Evolutionary conservation across 2,329 filamentous ascomycete species (phyloP).

Genomic region (Ophiocordyceps camponoti-floridani): DNA sequence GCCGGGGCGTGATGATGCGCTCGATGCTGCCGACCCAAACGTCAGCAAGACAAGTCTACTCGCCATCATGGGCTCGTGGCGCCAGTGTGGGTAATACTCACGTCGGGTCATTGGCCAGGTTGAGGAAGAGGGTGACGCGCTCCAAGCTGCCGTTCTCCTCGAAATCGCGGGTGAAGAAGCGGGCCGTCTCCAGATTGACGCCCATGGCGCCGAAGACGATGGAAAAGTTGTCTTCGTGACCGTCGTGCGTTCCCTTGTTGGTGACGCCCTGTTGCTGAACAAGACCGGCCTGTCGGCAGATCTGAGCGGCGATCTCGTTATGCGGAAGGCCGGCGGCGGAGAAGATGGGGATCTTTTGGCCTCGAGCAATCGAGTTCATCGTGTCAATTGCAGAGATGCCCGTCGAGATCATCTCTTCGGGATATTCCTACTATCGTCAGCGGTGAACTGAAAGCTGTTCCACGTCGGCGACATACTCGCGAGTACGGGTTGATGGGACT

Average conservation of each 20-base stretch:
- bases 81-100: too few relatives aligned
- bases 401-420: constrained; percentile 99
- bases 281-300: constrained; percentile 89
- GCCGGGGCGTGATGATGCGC: constrained; percentile 97
- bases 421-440: constrained; percentile 54
- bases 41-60: too few relatives aligned
- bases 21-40: constrained; percentile 50
- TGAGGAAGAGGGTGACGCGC: constrained; percentile 91
- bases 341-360: constrained; percentile 99
- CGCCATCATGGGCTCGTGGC: too few relatives aligned
- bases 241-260: constrained; percentile 91
- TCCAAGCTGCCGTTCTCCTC: constrained; percentile 99
- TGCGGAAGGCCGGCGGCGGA: constrained; percentile 94
- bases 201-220: constrained; percentile 99
- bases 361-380: constrained; percentile 95
- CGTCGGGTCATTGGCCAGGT: constrained; percentile 98
- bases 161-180: constrained; percentile 97
- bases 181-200: constrained; percentile 97
- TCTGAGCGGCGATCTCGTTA: constrained; percentile 98
- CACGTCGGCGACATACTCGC: constrained; percentile 38
- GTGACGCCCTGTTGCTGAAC: constrained; percentile 62
- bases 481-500: constrained; percentile 97
- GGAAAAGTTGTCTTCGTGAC: constrained; percentile 97
- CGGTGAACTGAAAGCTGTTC: not conserved
- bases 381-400: constrained; percentile 98